Base-by-base conservation (phyloP, 495 filamentous ascomycete species). In the Glarea lozoyensis region DNA sequence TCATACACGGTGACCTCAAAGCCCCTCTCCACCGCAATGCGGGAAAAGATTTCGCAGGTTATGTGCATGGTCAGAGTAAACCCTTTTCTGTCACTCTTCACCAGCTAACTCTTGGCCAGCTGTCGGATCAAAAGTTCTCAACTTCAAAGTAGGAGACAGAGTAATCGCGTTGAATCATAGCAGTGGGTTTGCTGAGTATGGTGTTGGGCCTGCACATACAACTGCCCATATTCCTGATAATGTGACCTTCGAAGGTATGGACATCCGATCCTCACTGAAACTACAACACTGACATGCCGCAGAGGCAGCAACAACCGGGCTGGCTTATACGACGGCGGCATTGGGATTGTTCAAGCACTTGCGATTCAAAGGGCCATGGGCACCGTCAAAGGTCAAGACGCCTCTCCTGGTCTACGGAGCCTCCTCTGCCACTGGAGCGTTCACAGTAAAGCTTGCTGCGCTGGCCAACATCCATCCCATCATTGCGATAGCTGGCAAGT, bases 41-140 rank as follows among this genome's bases (percentile, higher is more conserved):
- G 23, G 88, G 88, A 48, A 88, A 94, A 68, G 88, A 94, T 65
- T 88, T 88, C 21, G 82, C 87, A 20, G 88, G 88, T 38, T 74
- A 81, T 53, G 60, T 94, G 42, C 69, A 92, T 49, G 79, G 85
- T 4, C 79, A 80, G 30, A 86, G 88, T 43, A 73, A 85, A 40
- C n/a, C n/a, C n/a, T n/a, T n/a, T n/a, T n/a, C n/a, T n/a, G n/a
- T n/a, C n/a, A n/a, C n/a, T n/a, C n/a, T n/a, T n/a, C n/a, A n/a
- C n/a, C n/a, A n/a, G n/a, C n/a, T n/a, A n/a, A n/a, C n/a, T n/a
- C n/a, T n/a, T n/a, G n/a, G n/a, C n/a, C n/a, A n/a, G n/a, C n/a
- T n/a, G 77, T 74, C 9, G 86, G 94, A 35, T 86, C 66, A 19
- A 62, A 63, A 12, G 38, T 30, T 16, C 53, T 45, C 18, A 64